A percentile compares a stretch with the other conserved stretches of the same genome.
Conservation (phyloP, 805 yeast genomes). For the Hanseniaspora taiwanica region DNA sequence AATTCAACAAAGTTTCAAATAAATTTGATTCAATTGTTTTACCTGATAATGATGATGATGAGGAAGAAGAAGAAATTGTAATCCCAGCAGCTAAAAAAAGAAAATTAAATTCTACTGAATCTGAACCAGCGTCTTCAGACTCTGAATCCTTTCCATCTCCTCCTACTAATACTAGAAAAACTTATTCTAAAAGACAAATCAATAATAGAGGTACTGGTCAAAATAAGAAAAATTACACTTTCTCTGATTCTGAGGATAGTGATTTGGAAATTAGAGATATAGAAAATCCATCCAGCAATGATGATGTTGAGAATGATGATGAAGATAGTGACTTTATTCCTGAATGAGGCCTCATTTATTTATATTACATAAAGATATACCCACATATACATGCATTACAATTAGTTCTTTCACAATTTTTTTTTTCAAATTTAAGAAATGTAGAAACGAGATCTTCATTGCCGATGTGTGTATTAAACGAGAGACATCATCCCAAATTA, state of each 20-base stretch:
- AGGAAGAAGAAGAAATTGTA: conserved; percentile 9
- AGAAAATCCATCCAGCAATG: conserved; percentile 17
- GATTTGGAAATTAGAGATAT: conserved; percentile 16
- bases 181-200: background rate
- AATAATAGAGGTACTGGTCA: conserved; percentile 14
- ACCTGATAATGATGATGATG: background rate
- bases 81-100: conserved; percentile 9
- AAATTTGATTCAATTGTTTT: background rate
- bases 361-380: too few relatives aligned
- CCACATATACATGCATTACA: too few relatives aligned
- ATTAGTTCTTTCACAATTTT: too few relatives aligned
- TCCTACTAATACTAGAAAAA: too few relatives aligned
- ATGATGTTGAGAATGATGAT: conserved; percentile 7
- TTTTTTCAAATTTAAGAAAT: too few relatives aligned
- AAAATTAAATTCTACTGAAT: too few relatives aligned
- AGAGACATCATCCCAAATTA: too few relatives aligned
- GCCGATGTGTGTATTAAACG: too few relatives aligned
- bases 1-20: conserved; percentile 1
- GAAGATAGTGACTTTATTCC: conserved; percentile 4
- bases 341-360: too few relatives aligned
- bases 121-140: too few relatives aligned
- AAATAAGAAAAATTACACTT: conserved; percentile 5
- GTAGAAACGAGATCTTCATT: too few relatives aligned
- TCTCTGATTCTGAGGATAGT: conserved; percentile 11
- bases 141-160: too few relatives aligned